Base-by-base conservation (phyloP, 2,329 filamentous ascomycete genomes). In the Rugonectria rugulosa region DNA sequence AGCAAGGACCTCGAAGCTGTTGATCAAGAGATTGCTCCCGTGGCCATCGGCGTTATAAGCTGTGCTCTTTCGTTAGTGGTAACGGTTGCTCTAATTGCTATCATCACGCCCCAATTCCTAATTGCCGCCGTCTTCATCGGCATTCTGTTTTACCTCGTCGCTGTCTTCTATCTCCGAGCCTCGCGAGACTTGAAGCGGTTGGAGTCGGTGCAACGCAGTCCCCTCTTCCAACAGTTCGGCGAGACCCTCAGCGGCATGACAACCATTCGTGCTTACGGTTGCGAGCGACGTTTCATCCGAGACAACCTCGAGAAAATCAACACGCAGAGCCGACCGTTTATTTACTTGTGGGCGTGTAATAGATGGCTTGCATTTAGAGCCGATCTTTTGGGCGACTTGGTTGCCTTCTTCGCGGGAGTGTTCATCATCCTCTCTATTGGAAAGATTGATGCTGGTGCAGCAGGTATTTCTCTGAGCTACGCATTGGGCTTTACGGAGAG, bases 401-500 rank as follows among this genome's bases (percentile, higher is more conserved):
- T 99, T 0, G 87, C 93, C 1, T 98, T 99, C 80, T 96, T 93
- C 68, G 91, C 95, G 1, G 95, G 93, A 23, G 88, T 90, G 6
- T 98, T 99, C 68, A 90, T 99, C 55, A 88, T 98, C 48, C 71
- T 90, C 41, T 96, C 88, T 66, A 83, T 96, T 21, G 92, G 91
- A 32, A 86, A 79, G 51, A 90, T 98, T 51, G 92, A 98, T 73
- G 87, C 95, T 37, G 95, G 95, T 61, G 90, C 93, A 43, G 95
- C 94, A 26, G 95, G 95, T 78, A 84, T 99, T 59, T 96, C 95
- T 5, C 80, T 99, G 68, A 97, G 92, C 45, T 99, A 99, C 69
- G 95, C 95, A 14, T 91, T 99, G 64, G 94, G 91, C 1, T 99
- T 99, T 69, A 96, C 93, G 0, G 95, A 99, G 73, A 98, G 97